Evolutionary conservation across 345 rosid species (phyloP).

Genomic region (Camelina neglecta): DNA sequence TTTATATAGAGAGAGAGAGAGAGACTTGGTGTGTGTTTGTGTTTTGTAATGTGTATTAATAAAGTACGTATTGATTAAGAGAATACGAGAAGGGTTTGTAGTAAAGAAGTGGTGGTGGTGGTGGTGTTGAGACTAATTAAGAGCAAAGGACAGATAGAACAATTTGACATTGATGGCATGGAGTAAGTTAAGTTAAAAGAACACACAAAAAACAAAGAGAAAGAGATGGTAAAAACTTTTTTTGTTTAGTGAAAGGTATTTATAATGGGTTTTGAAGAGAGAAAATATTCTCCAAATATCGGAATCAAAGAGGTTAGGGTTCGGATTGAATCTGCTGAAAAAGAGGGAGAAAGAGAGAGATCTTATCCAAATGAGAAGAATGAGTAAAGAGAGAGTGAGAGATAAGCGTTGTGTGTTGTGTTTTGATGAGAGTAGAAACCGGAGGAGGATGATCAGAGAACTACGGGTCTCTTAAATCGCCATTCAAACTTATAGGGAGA

Average conservation of each 20-base stretch:
- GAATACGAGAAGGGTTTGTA: constrained; percentile 39
- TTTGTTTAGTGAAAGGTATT: not conserved
- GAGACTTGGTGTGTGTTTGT: constrained; percentile 12
- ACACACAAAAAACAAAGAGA: not conserved
- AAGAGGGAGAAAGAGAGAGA: constrained; percentile 40
- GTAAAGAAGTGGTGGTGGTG: constrained; percentile 23
- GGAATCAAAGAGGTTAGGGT: constrained; percentile 44
- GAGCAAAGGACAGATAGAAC: constrained; percentile 34
- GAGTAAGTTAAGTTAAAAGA: not conserved
- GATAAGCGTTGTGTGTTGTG: constrained; percentile 42
- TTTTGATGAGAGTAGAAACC: constrained; percentile 50
- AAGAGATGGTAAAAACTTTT: constrained; percentile 14
- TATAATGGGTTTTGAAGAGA: constrained; percentile 25
- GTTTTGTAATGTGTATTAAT: not conserved
- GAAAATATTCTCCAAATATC: constrained; percentile 7
- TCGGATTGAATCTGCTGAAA: constrained; percentile 41
- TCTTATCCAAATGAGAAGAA: constrained; percentile 59
- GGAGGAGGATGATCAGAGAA: constrained; percentile 60
- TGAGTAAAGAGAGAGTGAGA: constrained; percentile 43
- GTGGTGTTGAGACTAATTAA: constrained; percentile 36
- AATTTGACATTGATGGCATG: constrained; percentile 39
- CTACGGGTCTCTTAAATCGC: constrained; percentile 56
- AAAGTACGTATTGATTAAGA: constrained; percentile 28
- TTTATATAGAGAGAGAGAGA: constrained; percentile 18
- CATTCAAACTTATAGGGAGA: constrained; percentile 40